These are phyloP conservation scores for Dianthus caryophyllus DNA, from an alignment of 148 eudicot genomes.

Conservation along the genomic window DNA sequence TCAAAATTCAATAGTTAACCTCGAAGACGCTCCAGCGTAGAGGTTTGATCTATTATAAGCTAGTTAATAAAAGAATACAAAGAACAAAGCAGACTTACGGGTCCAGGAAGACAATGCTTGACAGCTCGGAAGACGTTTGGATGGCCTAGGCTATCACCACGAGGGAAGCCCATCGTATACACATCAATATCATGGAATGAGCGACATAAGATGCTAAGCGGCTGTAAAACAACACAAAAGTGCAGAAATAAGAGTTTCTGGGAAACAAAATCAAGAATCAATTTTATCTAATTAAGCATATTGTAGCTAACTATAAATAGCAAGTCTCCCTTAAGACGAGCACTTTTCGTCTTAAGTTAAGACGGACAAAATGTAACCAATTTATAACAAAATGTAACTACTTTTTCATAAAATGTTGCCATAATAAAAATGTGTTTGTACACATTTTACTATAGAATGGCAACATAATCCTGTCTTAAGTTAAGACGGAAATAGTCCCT, in stretches of 20 bases:
- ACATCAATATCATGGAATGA: slow-evolving; percentile 79
- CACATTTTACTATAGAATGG: too few relatives aligned
- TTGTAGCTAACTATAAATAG: too few relatives aligned
- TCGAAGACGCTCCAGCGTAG: neutral
- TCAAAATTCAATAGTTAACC: neutral
- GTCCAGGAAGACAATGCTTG: slow-evolving; percentile 87
- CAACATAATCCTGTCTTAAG: too few relatives aligned
- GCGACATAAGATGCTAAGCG: slow-evolving; percentile 76
- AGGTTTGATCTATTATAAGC: neutral
- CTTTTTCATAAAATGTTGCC: too few relatives aligned
- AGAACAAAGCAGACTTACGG: slow-evolving; percentile 44
- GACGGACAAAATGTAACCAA: too few relatives aligned
- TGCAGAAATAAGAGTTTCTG: slow-evolving; percentile 11
- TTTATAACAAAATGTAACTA: too few relatives aligned
- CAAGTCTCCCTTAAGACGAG: too few relatives aligned
- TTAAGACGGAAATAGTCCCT: too few relatives aligned
- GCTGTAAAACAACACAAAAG: slow-evolving; percentile 47
- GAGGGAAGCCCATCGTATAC: slow-evolving; percentile 80
- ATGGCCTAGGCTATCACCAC: slow-evolving; percentile 65
- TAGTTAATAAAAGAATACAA: neutral
- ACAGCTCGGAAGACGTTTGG: slow-evolving; percentile 71
- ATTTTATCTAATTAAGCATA: too few relatives aligned
- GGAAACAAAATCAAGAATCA: neutral
- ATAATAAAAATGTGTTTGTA: too few relatives aligned
- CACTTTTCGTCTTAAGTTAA: too few relatives aligned